Conservation (phyloP, 129 eudicot species). For the Deinandra increscens region DNA sequence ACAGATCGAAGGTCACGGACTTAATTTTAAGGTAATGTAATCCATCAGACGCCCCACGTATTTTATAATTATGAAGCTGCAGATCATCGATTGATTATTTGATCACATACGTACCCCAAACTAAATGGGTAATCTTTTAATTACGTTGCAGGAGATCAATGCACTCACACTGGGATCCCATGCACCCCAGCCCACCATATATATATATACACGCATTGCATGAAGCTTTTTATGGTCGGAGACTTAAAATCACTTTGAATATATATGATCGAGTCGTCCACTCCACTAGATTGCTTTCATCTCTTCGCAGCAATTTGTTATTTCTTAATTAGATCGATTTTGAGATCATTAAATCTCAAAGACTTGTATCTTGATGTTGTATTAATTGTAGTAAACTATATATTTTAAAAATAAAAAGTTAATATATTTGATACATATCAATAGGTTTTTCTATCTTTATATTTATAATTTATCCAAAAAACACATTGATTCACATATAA, state of each 20-base stretch:
- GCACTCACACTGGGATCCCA: too few relatives aligned
- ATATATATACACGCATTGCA: too few relatives aligned
- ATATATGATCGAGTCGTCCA: conserved; percentile 9
- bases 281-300: conserved; percentile 33
- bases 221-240: conserved; percentile 30
- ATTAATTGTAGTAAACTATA: background rate
- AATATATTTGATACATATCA: too few relatives aligned
- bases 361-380: conserved; percentile 18
- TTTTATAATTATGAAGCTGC: conserved; percentile 16
- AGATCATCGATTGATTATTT: conserved; percentile 1
- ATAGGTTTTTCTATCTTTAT: too few relatives aligned
- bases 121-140: conserved; percentile 15
- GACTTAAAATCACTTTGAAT: conserved; percentile 20
- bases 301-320: conserved; percentile 25
- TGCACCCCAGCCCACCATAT: conserved; percentile 35
- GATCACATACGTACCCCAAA: conserved; percentile 8
- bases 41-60: conserved; percentile 11
- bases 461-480: too few relatives aligned
- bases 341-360: conserved; percentile 38
- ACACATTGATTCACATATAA: too few relatives aligned
- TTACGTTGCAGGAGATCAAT: conserved; percentile 39
- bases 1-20: conserved; percentile 12
- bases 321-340: conserved; percentile 22
- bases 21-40: conserved; percentile 11
- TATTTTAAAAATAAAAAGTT: background rate